Percentiles rank a stretch among this genome's conserved stretches.
These are phyloP conservation scores for Tripterygium wilfordii DNA, from an alignment of 177 flowering plant genomes.

Conservation along the genomic window DNA sequence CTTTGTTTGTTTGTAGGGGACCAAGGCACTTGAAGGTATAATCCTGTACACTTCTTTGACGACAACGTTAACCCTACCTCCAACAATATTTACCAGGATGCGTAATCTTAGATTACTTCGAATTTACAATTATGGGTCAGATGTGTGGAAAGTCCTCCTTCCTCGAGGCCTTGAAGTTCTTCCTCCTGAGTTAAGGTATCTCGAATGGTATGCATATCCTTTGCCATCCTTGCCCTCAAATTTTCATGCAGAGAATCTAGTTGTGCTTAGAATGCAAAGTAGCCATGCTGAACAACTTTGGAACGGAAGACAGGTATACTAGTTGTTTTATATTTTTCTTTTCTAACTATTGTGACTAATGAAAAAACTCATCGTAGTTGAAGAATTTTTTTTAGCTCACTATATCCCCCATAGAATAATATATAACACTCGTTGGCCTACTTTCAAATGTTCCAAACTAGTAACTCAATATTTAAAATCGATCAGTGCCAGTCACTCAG, in stretches of 20 bases:
- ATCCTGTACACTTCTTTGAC: not conserved
- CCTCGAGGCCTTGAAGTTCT: not conserved
- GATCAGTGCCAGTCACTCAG: too few species aligned
- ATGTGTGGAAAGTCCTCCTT: not conserved
- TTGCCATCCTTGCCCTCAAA: not conserved
- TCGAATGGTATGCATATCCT: not conserved
- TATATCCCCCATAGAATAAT: too few species aligned
- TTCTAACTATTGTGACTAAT: not conserved
- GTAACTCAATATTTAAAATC: too few species aligned
- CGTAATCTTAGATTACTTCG: conserved; percentile 6
- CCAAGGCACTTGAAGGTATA: conserved; percentile 6
- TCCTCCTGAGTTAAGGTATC: not conserved
- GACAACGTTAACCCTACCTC: not conserved
- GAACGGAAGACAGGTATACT: not conserved
- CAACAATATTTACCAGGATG: conserved; percentile 4
- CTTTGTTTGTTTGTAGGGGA: conserved; percentile 9
- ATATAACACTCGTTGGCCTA: too few species aligned
- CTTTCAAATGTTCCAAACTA: too few species aligned
- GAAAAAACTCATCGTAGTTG: too few species aligned
- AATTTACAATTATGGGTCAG: not conserved
- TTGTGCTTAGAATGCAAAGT: not conserved
- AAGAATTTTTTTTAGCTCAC: too few species aligned
- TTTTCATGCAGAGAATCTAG: conserved; percentile 2
- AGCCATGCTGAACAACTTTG: conserved; percentile 2
- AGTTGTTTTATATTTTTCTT: not conserved